These are phyloP conservation scores for Solanum clarkiae DNA, from an alignment of 257 asterid genomes.

Conservation along the genomic window DNA sequence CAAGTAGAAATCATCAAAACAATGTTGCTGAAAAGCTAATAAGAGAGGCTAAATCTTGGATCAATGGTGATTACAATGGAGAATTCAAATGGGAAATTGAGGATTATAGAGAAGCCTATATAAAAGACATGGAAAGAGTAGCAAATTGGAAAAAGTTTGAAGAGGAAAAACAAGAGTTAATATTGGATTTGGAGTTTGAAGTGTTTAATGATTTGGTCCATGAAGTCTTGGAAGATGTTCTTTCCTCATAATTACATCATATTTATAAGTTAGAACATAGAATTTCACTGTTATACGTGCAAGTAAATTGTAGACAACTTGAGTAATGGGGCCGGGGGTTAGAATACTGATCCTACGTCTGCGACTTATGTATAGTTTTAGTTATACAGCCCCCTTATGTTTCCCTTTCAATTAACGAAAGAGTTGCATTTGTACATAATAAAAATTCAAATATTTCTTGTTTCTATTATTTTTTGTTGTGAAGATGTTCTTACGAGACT, in stretches of 20 bases:
- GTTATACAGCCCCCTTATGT: background rate
- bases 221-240: slow-evolving; percentile 28
- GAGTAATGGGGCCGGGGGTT: background rate
- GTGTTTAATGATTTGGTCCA: slow-evolving; percentile 32
- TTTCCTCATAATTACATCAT: background rate
- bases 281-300: background rate
- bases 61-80: slow-evolving; percentile 23
- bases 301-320: background rate
- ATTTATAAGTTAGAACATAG: background rate
- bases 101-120: slow-evolving; percentile 26
- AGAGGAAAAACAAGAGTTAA: slow-evolving; percentile 38
- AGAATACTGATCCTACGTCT: background rate
- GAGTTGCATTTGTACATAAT: background rate
- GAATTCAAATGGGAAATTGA: slow-evolving; percentile 38
- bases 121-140: slow-evolving; percentile 49
- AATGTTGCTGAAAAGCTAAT: slow-evolving; percentile 14
- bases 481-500: background rate
- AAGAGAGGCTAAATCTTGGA: slow-evolving; percentile 30
- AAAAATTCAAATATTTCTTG: background rate
- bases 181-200: slow-evolving; percentile 22
- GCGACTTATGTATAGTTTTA: background rate
- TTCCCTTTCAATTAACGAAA: background rate
- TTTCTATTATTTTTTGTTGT: background rate
- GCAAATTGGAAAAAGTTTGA: slow-evolving; percentile 32
- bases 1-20: background rate